Conservation (phyloP, 257 asterid genomes). For the Ophiorrhiza pumila region DNA sequence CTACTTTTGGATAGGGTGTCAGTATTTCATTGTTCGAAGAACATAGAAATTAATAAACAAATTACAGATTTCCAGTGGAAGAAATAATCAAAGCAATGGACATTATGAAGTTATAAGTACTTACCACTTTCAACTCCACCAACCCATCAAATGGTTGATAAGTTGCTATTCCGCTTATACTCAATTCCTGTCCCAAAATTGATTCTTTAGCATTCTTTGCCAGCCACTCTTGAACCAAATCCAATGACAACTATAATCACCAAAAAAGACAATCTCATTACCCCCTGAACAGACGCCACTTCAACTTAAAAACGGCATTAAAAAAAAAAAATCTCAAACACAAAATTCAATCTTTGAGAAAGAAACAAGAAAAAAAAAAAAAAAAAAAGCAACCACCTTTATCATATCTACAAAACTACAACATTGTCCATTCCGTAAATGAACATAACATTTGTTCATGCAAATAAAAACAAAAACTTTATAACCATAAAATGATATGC, state of each 20-base stretch:
- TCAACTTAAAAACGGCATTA: not conserved
- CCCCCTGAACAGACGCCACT: not conserved
- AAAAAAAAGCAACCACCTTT: not conserved
- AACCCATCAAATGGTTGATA: conserved; percentile 66
- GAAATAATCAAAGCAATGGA: not conserved
- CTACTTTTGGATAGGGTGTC: not conserved
- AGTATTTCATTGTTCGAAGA: not conserved
- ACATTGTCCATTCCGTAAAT: not conserved
- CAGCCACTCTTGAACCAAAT: conserved; percentile 60
- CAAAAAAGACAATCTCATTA: not conserved
- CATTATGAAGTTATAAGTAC: not conserved
- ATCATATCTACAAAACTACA: not conserved
- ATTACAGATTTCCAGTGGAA: not conserved
- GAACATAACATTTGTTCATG: not conserved
- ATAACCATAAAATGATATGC: not conserved
- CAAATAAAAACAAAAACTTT: not conserved
- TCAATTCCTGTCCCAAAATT: conserved; percentile 31
- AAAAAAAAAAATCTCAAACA: not conserved
- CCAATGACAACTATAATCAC: conserved; percentile 40
- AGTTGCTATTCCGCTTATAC: conserved; percentile 37
- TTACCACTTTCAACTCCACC: conserved; percentile 56
- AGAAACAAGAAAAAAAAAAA: not conserved
- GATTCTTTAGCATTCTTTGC: conserved; percentile 35
- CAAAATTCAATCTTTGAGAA: not conserved
- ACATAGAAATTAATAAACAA: not conserved